Evolutionary conservation across 1,139 yeast species (phyloP).

Genomic region (Scheffersomyces quercinus): DNA sequence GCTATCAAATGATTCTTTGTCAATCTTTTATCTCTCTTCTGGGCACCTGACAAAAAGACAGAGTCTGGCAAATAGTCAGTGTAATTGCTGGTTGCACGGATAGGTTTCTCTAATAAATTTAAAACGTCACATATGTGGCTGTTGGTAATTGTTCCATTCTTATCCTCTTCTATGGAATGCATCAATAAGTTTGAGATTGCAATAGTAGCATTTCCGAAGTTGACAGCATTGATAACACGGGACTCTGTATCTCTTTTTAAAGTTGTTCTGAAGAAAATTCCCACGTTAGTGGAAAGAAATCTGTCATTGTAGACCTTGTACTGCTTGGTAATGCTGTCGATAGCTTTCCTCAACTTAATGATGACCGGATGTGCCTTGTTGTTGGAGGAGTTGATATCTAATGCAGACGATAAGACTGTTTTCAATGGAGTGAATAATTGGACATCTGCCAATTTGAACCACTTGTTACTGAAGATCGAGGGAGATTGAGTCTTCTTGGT

Average conservation of each 20-base stretch:
- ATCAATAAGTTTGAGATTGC: slow-evolving; percentile 57
- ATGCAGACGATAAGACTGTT: slow-evolving; percentile 5
- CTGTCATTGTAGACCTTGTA: slow-evolving; percentile 6
- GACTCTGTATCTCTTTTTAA: slow-evolving; percentile 58
- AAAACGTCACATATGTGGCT: slow-evolving; percentile 57
- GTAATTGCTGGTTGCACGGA: slow-evolving; percentile 42
- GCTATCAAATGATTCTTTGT: slow-evolving; percentile 45
- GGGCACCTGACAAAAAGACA: slow-evolving; percentile 41
- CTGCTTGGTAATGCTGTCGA: not conserved
- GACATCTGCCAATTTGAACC: slow-evolving; percentile 10
- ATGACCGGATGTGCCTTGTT: not conserved
- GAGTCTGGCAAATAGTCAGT: slow-evolving; percentile 44
- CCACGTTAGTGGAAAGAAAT: slow-evolving; percentile 28
- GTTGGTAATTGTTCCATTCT: slow-evolving; percentile 45
- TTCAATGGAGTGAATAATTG: slow-evolving; percentile 15
- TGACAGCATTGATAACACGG: slow-evolving; percentile 57
- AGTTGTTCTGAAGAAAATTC: slow-evolving; percentile 49
- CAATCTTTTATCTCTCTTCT: slow-evolving; percentile 18
- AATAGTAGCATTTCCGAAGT: slow-evolving; percentile 65
- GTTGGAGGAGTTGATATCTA: not conserved
- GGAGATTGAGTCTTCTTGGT: slow-evolving; percentile 1
- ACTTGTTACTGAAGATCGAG: slow-evolving; percentile 2
- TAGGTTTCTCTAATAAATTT: slow-evolving; percentile 59
- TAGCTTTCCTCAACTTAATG: not conserved
- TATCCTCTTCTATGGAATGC: slow-evolving; percentile 67